These are phyloP conservation scores for Cinnamomum chago DNA, from an alignment of 164 flowering plant species.

Conservation along the genomic window DNA sequence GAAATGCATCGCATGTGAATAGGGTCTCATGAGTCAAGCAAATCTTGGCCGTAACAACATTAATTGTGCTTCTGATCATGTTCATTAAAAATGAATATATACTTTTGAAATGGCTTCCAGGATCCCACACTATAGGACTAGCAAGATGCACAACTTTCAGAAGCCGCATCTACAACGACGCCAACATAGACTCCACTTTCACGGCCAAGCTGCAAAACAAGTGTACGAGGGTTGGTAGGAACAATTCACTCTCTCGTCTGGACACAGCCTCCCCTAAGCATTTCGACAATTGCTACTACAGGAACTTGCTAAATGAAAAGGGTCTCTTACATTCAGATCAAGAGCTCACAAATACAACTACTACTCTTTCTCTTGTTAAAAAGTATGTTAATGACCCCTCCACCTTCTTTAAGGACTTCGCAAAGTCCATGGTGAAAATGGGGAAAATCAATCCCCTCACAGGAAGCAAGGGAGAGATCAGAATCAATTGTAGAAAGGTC, in stretches of 20 bases:
- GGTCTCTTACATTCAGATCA: slow-evolving; percentile 35
- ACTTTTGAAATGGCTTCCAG: slow-evolving; percentile 13
- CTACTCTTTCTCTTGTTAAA: slow-evolving; percentile 17
- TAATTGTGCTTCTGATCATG: not conserved
- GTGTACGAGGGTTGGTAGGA: slow-evolving; percentile 27
- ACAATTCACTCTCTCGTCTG: slow-evolving; percentile 16
- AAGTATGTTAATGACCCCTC: slow-evolving; percentile 11
- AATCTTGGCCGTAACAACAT: not conserved
- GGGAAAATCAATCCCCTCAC: slow-evolving; percentile 28
- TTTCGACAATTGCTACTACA: slow-evolving; percentile 26
- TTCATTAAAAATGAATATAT: not conserved
- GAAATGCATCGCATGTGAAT: too few species aligned
- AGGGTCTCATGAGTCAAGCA: too few species aligned
- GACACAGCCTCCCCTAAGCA: slow-evolving; percentile 20
- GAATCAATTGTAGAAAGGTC: slow-evolving; percentile 30
- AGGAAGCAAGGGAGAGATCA: slow-evolving; percentile 27
- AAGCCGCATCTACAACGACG: slow-evolving; percentile 24
- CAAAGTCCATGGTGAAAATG: slow-evolving; percentile 32
- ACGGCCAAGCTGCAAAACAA: slow-evolving; percentile 13
- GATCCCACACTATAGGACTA: slow-evolving; percentile 38
- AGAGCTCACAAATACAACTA: slow-evolving; percentile 22
- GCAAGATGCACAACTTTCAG: slow-evolving; percentile 33
- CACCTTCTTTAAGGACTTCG: slow-evolving; percentile 23
- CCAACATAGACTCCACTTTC: slow-evolving; percentile 24
- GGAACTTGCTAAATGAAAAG: slow-evolving; percentile 19